Conservation (phyloP, 345 rosid species). For the Euclidium syriacum region DNA sequence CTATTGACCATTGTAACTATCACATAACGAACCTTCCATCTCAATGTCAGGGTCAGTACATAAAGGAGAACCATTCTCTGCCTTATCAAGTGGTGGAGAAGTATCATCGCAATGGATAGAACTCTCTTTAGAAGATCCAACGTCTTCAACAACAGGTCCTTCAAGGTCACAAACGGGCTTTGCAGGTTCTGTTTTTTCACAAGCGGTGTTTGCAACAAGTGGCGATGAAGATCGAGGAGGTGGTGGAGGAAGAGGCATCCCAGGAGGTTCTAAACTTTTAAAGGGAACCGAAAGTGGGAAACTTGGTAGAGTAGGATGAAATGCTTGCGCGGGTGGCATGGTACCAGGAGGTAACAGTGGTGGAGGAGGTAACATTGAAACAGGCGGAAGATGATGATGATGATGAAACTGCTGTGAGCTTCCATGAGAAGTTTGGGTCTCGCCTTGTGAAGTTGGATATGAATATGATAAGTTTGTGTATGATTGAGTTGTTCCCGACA, state of each 20-base stretch:
- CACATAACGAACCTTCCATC: conserved; percentile 67
- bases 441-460: conserved; percentile 34
- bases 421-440: conserved; percentile 23
- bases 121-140: conserved; percentile 11
- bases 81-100: conserved; percentile 38
- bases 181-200: background rate
- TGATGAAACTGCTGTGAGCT: conserved; percentile 30
- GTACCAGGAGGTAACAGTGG: conserved; percentile 29
- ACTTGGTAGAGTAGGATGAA: conserved; percentile 33
- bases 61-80: conserved; percentile 27
- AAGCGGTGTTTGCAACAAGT: background rate
- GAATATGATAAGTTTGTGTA: conserved; percentile 19
- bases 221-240: conserved; percentile 34
- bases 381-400: conserved; percentile 23
- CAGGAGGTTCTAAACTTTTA: conserved; percentile 25
- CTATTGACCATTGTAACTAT: background rate
- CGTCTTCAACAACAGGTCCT: conserved; percentile 23
- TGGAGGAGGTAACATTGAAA: conserved; percentile 32
- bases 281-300: conserved; percentile 20
- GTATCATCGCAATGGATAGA: conserved; percentile 12
- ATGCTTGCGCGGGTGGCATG: conserved; percentile 22
- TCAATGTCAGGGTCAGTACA: conserved; percentile 72
- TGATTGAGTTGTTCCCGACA: conserved; percentile 32
- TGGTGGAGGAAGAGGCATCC: conserved; percentile 28
- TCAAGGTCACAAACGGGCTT: conserved; percentile 14